Evolutionary conservation across 305 asterid genomes (phyloP), one percentile per base, ranked within the genome.

Genomic region (Andrographis paniculata): DNA sequence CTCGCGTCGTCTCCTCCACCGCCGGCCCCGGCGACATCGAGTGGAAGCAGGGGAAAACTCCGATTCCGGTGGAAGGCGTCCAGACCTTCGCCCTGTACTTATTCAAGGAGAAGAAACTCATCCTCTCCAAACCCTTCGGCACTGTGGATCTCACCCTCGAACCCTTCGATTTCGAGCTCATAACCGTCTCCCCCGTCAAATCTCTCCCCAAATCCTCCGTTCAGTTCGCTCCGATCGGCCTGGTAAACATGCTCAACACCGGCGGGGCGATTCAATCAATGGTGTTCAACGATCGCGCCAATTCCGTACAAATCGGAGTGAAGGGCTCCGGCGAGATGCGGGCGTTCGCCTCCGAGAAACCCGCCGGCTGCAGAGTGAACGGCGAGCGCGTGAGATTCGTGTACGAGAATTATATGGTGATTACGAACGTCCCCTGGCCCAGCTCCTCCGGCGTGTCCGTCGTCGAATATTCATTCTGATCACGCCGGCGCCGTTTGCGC

Each of bases 161-260:
- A 52, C 85, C 91, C 1, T 79, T 79, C 42, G 52, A 63, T 48
- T 79, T 79, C 14, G 88, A 79, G 43, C 81, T 79, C 40, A 59
- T 79, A 14, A 73, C 75, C 7, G 70, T 79, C 22, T 75, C 84
- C 19, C 84, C 79, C 0, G 56, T 75, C 20, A 24, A 44, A 15
- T 30, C 37, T 19, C 36, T 79, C 38, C 60, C 63, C 6, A 45
- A 17, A 28, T 63, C 50, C 0, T 23, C 38, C 0, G 48, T 75
- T 44, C 77, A 70, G 19, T 70, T 79, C 40, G 84, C 88, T 45
- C 81, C 84, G 0, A 56, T 79, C 18, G 88, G 88, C 10, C 51
- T 79, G 3, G 79, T 42, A 17, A 75, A 75, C 58, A 79, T 79
- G 88, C 75, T 79, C 38, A 79, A 79, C 48, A 62, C 84, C 2